Evolutionary conservation across 2,329 filamentous ascomycete species (phyloP).

Genomic region (Aspergillus quadrilineatus): DNA sequence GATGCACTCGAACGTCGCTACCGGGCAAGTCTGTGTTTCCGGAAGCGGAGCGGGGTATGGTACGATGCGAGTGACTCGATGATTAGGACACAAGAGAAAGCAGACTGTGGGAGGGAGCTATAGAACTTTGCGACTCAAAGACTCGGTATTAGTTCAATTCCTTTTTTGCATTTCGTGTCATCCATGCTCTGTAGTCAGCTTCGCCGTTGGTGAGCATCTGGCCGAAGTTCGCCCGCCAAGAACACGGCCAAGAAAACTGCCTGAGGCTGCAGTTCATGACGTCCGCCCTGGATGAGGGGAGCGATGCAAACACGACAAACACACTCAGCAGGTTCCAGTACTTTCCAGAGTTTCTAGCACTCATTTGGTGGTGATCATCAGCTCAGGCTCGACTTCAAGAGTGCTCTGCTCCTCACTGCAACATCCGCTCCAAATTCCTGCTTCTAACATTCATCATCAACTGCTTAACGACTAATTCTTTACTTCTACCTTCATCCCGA

Average conservation of each 20-base stretch:
- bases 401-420: conserved; percentile 19
- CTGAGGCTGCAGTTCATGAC: conserved; percentile 9
- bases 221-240: conserved; percentile 8
- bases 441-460: conserved; percentile 10
- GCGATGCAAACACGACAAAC: conserved; percentile 37
- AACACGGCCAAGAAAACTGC: background rate
- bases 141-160: background rate
- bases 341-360: conserved; percentile 33
- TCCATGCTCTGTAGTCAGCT: background rate
- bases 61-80: background rate
- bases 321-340: conserved; percentile 39
- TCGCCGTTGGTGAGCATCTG: background rate
- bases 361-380: conserved; percentile 21
- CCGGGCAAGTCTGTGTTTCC: background rate
- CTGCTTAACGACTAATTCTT: conserved; percentile 1
- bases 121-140: background rate
- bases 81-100: background rate
- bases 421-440: conserved; percentile 9
- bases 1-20: background rate
- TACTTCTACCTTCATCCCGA: background rate
- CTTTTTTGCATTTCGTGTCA: background rate
- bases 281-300: conserved; percentile 10
- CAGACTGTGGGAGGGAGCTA: background rate
- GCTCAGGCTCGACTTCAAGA: conserved; percentile 15
- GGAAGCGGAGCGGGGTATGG: conserved; percentile 4